Evolutionary conservation across 805 yeast species (phyloP), one percentile per base, ranked within the genome.

Genomic region (Osmozyma mogii): DNA sequence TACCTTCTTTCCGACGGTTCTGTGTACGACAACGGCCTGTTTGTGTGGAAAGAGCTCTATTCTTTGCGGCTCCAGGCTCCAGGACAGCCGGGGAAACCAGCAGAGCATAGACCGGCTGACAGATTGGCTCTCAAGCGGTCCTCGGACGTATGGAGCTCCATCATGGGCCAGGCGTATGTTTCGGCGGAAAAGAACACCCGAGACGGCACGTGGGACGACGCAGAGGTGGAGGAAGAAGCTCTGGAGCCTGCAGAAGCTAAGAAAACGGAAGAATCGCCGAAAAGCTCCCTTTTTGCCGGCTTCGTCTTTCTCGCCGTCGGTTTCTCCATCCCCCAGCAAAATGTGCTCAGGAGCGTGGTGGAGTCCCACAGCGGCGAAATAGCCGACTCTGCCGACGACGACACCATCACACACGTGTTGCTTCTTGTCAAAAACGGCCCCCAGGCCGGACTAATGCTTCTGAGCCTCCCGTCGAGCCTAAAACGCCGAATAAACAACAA

Each of bases 291-390:
- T 3, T 72, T 78, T 35, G 26, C 41, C 9, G 66, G 63, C 1
- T 49, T 58, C 30, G 43, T 47, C 7, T 75, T 80, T 42, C 38
- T 54, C 8, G 45, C 69, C 7, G 45, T 50, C 10, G 72, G 67
- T 13, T 78, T 64, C 36, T 51, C 54, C 6, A 35, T 45, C 1
- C 47, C 50, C 6, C 68, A 75, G 43, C 35, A 39, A 4, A 27
- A 44, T 1, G 56, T 66, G 4, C 50, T 77, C 17, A 34, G 40
- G 3, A 56, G 54, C 17, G 69, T 72, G 0, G 62, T 76, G 1
- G 42, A 38, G 29, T 62, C 71, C 1, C 70, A 71, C 38, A 58
- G 54, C 33, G 83, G 80, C 1, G 39, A 31, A 8, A 29, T 54
- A 5, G 43, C 50, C 4, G 11, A 22, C n/a, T 25, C 31, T 3